Evolutionary conservation across 306 rosid genomes (phyloP).

Genomic region (Macrotyloma uniflorum): DNA sequence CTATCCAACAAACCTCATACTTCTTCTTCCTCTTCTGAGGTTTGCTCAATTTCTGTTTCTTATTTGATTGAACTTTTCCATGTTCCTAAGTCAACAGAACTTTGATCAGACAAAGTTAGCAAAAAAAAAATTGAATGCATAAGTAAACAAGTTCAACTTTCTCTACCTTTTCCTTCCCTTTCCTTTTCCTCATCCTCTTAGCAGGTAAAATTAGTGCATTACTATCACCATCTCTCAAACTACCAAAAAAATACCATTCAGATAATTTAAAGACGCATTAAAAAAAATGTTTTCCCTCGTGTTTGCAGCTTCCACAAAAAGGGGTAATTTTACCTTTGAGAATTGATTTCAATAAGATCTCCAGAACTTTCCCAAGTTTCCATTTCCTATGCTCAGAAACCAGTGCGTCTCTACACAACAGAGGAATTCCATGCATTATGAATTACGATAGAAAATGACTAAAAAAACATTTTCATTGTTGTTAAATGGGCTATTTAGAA

Average conservation of each 20-base stretch:
- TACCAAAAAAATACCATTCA: conserved; percentile 8
- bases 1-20: conserved; percentile 62
- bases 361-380: neutral
- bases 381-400: conserved; percentile 23
- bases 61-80: conserved; percentile 40
- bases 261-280: neutral
- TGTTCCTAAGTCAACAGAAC: conserved; percentile 44
- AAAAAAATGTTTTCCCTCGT: neutral
- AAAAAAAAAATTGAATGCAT: conserved; percentile 15
- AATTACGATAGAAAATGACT: neutral
- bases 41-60: conserved; percentile 63
- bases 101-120: neutral
- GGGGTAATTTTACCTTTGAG: conserved; percentile 39
- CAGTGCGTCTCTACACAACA: neutral
- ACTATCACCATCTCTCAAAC: conserved; percentile 56
- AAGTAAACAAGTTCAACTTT: neutral
- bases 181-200: conserved; percentile 54
- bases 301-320: neutral
- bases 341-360: conserved; percentile 23
- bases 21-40: conserved; percentile 78
- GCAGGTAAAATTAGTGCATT: conserved; percentile 51
- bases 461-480: neutral
- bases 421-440: neutral
- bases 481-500: neutral
- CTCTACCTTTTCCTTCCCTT: conserved; percentile 53